Percentiles rank a stretch among this genome's conserved stretches.
These are phyloP conservation scores for Coniella vitis DNA, from an alignment of 2,329 filamentous ascomycete species.

Conservation along the genomic window DNA sequence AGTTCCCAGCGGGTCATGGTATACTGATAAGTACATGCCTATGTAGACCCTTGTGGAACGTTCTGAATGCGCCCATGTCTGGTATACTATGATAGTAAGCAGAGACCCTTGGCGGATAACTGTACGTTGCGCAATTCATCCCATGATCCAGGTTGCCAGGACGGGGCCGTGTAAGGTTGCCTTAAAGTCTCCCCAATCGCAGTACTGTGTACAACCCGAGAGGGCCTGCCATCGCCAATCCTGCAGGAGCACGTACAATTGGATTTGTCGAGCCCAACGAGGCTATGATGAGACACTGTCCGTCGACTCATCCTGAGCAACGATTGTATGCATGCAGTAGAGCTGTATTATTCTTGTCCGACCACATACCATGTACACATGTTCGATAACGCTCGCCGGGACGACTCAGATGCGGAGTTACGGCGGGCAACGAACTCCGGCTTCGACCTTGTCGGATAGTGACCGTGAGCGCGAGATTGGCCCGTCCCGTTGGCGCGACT, in stretches of 20 bases:
- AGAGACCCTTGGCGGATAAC: neutral
- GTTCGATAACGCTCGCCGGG: too few relatives aligned
- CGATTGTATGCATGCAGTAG: neutral
- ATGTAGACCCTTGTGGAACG: neutral
- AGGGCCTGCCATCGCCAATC: too few relatives aligned
- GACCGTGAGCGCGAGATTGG: too few relatives aligned
- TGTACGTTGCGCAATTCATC: too few relatives aligned
- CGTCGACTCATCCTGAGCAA: slow-evolving; percentile 6
- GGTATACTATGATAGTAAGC: neutral
- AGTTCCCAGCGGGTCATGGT: slow-evolving; percentile 3
- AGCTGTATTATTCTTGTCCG: neutral
- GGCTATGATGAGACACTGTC: neutral
- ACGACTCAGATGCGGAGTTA: too few relatives aligned
- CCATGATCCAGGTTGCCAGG: too few relatives aligned
- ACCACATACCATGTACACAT: too few relatives aligned
- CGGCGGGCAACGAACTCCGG: too few relatives aligned
- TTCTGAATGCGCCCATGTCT: neutral
- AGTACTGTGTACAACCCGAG: neutral
- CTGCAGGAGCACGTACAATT: neutral
- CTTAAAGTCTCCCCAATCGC: neutral
- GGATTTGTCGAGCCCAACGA: too few relatives aligned
- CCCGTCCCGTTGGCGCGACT: too few relatives aligned
- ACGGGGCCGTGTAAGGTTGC: slow-evolving; percentile 1
- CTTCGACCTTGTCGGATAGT: too few relatives aligned
- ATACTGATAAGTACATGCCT: neutral